phyloP scores from a whole-genome alignment of 2,329 filamentous ascomycete genomes.

The Beauveria sp. region DNA sequence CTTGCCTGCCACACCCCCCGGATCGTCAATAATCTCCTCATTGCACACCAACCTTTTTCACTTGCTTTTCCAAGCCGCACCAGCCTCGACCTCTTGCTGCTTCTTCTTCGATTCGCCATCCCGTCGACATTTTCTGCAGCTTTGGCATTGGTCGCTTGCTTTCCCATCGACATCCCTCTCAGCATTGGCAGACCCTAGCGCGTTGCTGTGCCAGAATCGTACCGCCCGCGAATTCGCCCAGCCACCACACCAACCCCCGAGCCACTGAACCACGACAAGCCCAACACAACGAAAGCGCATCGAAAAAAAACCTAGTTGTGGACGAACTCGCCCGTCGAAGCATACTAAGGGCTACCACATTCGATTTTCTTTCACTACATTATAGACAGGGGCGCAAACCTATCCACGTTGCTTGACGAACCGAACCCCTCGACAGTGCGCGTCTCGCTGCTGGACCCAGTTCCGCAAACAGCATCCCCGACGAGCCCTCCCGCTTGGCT shows the following conservation, averaged over 20 bases:
- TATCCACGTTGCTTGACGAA: not conserved
- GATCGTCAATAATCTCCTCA: slow-evolving; percentile 8
- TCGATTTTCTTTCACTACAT: not conserved
- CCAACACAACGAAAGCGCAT: not conserved
- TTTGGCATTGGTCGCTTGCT: not conserved
- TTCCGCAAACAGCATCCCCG: slow-evolving; percentile 8
- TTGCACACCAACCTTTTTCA: not conserved
- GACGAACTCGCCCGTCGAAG: not conserved
- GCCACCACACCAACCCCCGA: not conserved
- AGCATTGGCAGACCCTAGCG: not conserved
- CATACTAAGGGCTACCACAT: too few relatives aligned
- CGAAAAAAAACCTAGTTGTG: not conserved
- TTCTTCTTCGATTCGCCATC: not conserved
- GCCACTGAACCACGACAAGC: not conserved
- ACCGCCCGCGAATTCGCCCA: not conserved
- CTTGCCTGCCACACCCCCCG: slow-evolving; percentile 1
- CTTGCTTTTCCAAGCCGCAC: not conserved
- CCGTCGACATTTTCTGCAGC: not conserved
- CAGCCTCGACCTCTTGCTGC: not conserved
- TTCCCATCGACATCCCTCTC: not conserved
- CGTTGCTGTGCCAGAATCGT: slow-evolving; percentile 2
- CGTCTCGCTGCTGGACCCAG: not conserved
- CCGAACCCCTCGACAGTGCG: not conserved
- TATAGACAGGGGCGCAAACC: not conserved
- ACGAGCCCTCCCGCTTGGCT: slow-evolving; percentile 3